phyloP scores from a whole-genome alignment of 345 rosid genomes.

The Erysimum cheiranthoides region DNA sequence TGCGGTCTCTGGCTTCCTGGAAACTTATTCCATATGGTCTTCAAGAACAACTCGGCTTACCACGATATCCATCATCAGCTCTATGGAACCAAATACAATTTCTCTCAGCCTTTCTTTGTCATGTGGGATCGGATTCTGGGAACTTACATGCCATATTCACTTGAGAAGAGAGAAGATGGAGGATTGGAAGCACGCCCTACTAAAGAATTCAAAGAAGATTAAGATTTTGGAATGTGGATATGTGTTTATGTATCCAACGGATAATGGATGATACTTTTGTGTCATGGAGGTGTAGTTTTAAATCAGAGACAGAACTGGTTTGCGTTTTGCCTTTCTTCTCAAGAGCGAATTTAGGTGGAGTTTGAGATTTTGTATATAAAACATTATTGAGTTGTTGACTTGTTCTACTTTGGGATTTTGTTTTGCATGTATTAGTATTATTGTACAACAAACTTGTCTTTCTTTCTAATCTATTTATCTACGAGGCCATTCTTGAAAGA shows the following conservation, averaged over 20 bases:
- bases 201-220: constrained; percentile 60
- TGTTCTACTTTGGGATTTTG: constrained; percentile 22
- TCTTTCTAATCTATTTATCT: background rate
- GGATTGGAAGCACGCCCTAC: constrained; percentile 74
- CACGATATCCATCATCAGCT: constrained; percentile 91
- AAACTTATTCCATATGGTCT: constrained; percentile 70
- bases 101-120: constrained; percentile 82
- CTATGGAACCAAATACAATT: constrained; percentile 78
- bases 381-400: constrained; percentile 30
- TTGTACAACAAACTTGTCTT: constrained; percentile 3
- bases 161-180: constrained; percentile 73
- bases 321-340: constrained; percentile 26
- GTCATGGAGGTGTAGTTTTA: constrained; percentile 18
- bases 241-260: constrained; percentile 20
- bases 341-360: constrained; percentile 19
- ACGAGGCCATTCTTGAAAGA: background rate
- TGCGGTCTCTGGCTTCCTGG: constrained; percentile 89
- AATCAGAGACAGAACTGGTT: constrained; percentile 24
- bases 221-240: background rate
- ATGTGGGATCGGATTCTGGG: constrained; percentile 86
- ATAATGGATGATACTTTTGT: constrained; percentile 6
- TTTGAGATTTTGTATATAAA: constrained; percentile 43
- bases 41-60: constrained; percentile 81
- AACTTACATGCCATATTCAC: constrained; percentile 84
- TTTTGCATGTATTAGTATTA: constrained; percentile 34